Conservation (phyloP, 2,329 filamentous ascomycete genomes). For the Apiospora hydei region DNA sequence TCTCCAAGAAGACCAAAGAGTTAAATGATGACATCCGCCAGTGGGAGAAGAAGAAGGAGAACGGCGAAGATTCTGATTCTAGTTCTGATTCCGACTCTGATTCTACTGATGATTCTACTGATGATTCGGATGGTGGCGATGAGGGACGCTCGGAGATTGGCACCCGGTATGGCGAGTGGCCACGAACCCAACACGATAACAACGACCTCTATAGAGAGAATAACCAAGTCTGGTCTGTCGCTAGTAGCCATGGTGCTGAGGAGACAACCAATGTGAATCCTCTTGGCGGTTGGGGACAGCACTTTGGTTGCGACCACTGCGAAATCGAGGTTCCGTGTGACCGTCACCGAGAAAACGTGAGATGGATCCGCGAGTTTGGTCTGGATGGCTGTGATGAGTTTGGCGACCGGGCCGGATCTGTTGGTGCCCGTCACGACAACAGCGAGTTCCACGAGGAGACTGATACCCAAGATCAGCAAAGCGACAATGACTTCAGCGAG, state of each 20-base stretch:
- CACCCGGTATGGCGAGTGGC: background rate
- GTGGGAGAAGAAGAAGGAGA: background rate
- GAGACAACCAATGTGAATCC: too few relatives aligned
- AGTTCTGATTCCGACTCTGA: too few relatives aligned
- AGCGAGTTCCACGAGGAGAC: background rate
- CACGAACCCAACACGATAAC: background rate
- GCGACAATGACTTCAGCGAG: background rate
- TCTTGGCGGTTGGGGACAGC: too few relatives aligned
- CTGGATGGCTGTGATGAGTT: too few relatives aligned
- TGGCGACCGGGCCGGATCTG: background rate
- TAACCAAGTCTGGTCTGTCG: too few relatives aligned
- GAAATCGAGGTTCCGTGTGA: background rate
- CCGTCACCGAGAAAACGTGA: background rate
- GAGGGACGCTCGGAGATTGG: too few relatives aligned
- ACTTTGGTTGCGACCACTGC: background rate
- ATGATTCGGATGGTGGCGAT: too few relatives aligned
- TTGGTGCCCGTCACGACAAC: background rate
- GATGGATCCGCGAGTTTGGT: too few relatives aligned
- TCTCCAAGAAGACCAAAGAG: background rate
- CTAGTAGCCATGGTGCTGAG: too few relatives aligned
- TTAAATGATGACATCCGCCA: background rate
- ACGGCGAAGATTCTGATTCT: background rate
- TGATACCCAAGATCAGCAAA: background rate
- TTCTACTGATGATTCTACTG: too few relatives aligned
- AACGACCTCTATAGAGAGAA: background rate